Evolutionary conservation across 257 asterid genomes (phyloP).

Genomic region (Cynanchum wilfordii): DNA sequence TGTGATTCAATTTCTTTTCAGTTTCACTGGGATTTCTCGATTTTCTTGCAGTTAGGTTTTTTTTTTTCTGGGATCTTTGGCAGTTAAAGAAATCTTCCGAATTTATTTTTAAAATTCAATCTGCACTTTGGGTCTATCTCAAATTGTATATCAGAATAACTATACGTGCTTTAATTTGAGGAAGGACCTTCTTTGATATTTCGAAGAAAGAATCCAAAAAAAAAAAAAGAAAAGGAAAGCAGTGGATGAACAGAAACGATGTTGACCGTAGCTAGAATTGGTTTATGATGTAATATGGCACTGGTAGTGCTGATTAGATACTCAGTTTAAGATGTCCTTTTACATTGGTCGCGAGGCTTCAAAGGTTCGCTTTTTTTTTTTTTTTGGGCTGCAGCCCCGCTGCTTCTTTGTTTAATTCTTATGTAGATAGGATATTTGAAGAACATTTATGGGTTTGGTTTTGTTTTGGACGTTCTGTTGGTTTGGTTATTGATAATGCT

Average conservation of each 20-base stretch:
- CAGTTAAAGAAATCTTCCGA: conserved; percentile 1
- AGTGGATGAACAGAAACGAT: conserved; percentile 25
- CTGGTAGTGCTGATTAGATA: conserved; percentile 30
- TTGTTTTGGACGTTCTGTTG: conserved; percentile 14
- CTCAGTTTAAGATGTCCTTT: conserved; percentile 59
- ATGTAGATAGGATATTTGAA: background rate
- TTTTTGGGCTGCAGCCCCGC: background rate
- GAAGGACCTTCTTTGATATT: conserved; percentile 7
- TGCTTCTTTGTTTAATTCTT: background rate
- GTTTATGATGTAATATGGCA: conserved; percentile 65
- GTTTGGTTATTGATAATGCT: conserved; percentile 9
- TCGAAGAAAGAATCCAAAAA: background rate
- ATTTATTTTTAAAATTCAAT: background rate
- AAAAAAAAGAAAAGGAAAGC: background rate
- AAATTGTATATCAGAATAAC: background rate
- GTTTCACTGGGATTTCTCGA: background rate
- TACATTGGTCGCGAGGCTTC: conserved; percentile 99
- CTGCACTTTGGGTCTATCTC: background rate
- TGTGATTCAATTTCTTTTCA: background rate
- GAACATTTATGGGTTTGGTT: conserved; percentile 4
- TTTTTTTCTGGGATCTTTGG: conserved; percentile 15
- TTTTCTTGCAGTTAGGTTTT: conserved; percentile 11
- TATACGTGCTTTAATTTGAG: background rate
- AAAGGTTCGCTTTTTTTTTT: conserved; percentile 49
- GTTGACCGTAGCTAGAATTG: conserved; percentile 25